Percentiles rank a stretch among this genome's conserved stretches.
Evolutionary conservation across 2,329 filamentous ascomycete genomes (phyloP).

Genomic region (Aspergillus fumigatus): DNA sequence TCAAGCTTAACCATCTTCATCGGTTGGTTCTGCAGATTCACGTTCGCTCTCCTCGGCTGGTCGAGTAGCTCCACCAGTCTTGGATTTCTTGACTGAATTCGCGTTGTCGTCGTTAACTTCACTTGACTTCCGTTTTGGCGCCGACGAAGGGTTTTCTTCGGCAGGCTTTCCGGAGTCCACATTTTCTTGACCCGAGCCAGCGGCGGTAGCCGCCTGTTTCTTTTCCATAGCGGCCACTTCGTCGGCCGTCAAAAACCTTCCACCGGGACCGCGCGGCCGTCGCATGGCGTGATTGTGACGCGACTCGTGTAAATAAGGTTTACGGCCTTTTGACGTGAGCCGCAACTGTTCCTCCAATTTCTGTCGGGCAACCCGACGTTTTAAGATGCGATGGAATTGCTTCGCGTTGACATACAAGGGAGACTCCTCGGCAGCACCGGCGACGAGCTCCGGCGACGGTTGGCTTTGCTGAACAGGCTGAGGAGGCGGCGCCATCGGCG

Average conservation of each 20-base stretch:
- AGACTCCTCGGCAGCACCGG: conserved; percentile 74
- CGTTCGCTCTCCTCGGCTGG: conserved; percentile 51
- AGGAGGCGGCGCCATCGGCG: conserved; percentile 47
- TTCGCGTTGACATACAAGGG: conserved; percentile 98
- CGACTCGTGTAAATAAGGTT: conserved; percentile 95
- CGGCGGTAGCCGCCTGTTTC: conserved; percentile 43
- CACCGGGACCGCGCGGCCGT: conserved; percentile 84
- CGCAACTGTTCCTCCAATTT: conserved; percentile 88
- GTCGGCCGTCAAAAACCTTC: conserved; percentile 91
- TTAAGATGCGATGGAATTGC: conserved; percentile 95
- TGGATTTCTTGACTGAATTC: conserved; percentile 47
- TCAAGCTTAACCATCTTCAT: conserved; percentile 43
- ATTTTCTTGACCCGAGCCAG: conserved; percentile 31
- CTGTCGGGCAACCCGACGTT: conserved; percentile 87
- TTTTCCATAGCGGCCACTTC: conserved; percentile 88
- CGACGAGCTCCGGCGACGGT: conserved; percentile 74
- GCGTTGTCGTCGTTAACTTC: conserved; percentile 41
- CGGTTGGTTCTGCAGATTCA: conserved; percentile 44
- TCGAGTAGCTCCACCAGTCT: conserved; percentile 35
- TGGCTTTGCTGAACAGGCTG: conserved; percentile 63
- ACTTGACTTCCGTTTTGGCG: conserved; percentile 50
- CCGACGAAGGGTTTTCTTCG: conserved; percentile 32
- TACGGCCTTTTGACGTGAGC: conserved; percentile 88
- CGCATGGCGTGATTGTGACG: conserved; percentile 98
- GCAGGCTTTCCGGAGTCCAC: conserved; percentile 26